phyloP scores from a whole-genome alignment of 345 rosid genomes.

The Lenwebbia sp. region DNA sequence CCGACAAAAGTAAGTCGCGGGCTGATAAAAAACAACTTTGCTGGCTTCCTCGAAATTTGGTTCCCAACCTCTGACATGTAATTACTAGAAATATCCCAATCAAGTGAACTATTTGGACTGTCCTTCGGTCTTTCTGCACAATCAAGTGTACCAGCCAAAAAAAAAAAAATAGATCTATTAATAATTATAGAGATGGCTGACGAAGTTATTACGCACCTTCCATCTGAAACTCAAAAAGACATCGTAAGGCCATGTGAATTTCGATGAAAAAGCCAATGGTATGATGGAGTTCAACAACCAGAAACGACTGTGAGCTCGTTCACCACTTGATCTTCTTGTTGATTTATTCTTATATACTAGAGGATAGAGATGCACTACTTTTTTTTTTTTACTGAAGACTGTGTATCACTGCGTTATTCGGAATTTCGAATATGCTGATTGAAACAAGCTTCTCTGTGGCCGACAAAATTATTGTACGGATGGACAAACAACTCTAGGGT shows the following conservation, averaged over 20 bases:
- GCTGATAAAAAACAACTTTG: neutral
- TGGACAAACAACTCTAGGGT: neutral
- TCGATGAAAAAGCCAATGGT: neutral
- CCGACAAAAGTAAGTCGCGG: too few relatives aligned
- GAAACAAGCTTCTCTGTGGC: neutral
- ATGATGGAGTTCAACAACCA: neutral
- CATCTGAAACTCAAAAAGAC: neutral
- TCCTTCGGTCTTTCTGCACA: too few relatives aligned
- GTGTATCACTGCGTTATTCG: too few relatives aligned
- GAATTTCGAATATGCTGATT: too few relatives aligned
- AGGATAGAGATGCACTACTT: neutral
- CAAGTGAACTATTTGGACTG: too few relatives aligned
- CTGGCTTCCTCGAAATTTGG: neutral
- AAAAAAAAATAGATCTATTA: too few relatives aligned
- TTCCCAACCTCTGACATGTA: neutral
- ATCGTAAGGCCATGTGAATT: accelerated
- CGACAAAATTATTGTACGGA: neutral
- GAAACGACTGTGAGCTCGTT: accelerated
- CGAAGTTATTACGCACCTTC: accelerated
- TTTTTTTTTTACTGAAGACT: too few relatives aligned
- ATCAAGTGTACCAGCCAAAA: too few relatives aligned
- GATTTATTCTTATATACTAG: neutral
- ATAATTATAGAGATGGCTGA: neutral
- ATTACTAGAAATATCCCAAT: too few relatives aligned
- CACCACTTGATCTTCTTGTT: neutral